These are phyloP conservation scores for Vicia sativa DNA, from an alignment of 306 rosid genomes.

Conservation along the genomic window DNA sequence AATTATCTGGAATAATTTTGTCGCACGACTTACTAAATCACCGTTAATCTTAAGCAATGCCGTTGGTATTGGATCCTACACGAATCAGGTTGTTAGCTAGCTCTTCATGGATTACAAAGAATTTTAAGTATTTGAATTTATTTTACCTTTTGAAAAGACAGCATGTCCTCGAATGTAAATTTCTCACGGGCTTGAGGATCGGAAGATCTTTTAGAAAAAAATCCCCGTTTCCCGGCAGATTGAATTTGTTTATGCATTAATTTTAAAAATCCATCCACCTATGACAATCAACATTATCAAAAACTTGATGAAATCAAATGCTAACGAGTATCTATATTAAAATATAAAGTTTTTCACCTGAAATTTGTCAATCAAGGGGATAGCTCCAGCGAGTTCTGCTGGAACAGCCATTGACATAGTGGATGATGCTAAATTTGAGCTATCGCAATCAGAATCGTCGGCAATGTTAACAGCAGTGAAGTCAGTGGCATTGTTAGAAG, in stretches of 20 bases:
- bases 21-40: slow-evolving; percentile 85
- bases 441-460: slow-evolving; percentile 76
- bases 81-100: slow-evolving; percentile 26
- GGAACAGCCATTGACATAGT: slow-evolving; percentile 75
- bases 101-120: slow-evolving; percentile 8
- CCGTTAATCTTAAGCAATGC: slow-evolving; percentile 77
- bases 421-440: slow-evolving; percentile 68
- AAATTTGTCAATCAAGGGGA: slow-evolving; percentile 85
- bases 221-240: slow-evolving; percentile 92
- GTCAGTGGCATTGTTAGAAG: slow-evolving; percentile 71
- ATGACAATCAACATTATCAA: slow-evolving; percentile 22
- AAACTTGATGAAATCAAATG: slow-evolving; percentile 22
- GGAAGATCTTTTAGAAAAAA: slow-evolving; percentile 77
- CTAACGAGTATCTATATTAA: background rate
- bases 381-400: slow-evolving; percentile 85
- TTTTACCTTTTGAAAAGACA: slow-evolving; percentile 91
- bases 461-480: slow-evolving; percentile 49
- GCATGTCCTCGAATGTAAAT: slow-evolving; percentile 91
- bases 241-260: slow-evolving; percentile 94
- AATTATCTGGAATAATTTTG: slow-evolving; percentile 78
- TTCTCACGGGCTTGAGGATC: slow-evolving; percentile 78
- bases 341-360: slow-evolving; percentile 57
- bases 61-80: slow-evolving; percentile 90
- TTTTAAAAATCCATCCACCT: slow-evolving; percentile 95
- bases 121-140: background rate